These are phyloP conservation scores for Penicillium sp. DNA, from an alignment of 2,329 filamentous ascomycete species.

Conservation along the genomic window DNA sequence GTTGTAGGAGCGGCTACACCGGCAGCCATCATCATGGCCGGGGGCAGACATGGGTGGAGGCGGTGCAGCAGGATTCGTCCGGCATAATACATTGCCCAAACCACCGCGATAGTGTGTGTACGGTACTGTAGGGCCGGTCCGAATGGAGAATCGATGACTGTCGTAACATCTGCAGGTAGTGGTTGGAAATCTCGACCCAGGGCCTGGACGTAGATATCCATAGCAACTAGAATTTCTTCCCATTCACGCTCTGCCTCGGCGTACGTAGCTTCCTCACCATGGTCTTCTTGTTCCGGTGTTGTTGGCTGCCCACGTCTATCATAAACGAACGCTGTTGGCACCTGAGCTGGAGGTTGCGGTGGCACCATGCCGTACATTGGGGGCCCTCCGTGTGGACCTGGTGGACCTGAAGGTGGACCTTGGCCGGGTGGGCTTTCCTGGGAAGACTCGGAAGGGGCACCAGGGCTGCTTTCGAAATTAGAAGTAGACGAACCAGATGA, in stretches of 20 bases:
- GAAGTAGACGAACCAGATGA: constrained; percentile 1
- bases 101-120: constrained; percentile 80
- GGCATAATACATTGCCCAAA: constrained; percentile 88
- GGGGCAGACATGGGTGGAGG: constrained; percentile 85
- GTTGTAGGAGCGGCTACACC: constrained; percentile 75
- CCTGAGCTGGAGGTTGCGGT: constrained; percentile 38
- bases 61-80: constrained; percentile 79
- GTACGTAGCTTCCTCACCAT: constrained; percentile 64
- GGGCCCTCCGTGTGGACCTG: constrained; percentile 24
- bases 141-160: constrained; percentile 70
- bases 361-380: constrained; percentile 53
- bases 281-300: constrained; percentile 45
- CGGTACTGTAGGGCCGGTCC: constrained; percentile 78
- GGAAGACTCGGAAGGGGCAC: constrained; percentile 12
- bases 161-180: constrained; percentile 65
- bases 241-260: constrained; percentile 75
- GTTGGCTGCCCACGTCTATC: constrained; percentile 27
- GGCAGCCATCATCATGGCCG: constrained; percentile 83
- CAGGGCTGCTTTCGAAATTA: not conserved
- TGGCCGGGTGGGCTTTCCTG: constrained; percentile 7
- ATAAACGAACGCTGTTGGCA: constrained; percentile 56
- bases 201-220: constrained; percentile 51
- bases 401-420: not conserved
- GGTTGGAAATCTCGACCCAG: constrained; percentile 77
- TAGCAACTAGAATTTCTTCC: constrained; percentile 52